Conservation (phyloP, 2,329 filamentous ascomycete species). For the Neobulgaria alba region DNA sequence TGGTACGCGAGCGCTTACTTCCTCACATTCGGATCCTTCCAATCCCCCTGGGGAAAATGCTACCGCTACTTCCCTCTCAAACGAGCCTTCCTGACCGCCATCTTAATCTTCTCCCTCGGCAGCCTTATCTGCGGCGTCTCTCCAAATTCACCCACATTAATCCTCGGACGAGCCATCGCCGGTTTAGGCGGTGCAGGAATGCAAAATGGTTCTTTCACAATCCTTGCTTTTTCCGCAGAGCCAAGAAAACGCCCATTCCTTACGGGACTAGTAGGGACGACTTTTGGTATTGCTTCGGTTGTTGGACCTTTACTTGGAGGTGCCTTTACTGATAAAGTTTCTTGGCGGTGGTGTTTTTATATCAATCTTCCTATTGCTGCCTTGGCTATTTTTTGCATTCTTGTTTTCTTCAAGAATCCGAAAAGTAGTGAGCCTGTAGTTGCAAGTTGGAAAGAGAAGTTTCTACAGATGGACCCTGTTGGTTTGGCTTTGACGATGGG, state of each 20-base stretch:
- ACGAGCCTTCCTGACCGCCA: slow-evolving; percentile 16
- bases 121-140: slow-evolving; percentile 23
- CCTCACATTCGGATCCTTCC: slow-evolving; percentile 1
- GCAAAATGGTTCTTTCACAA: slow-evolving; percentile 27
- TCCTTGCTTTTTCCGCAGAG: slow-evolving; percentile 18
- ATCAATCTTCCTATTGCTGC: slow-evolving; percentile 34
- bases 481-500: slow-evolving; percentile 38
- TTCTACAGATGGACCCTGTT: slow-evolving; percentile 39
- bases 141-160: slow-evolving; percentile 24
- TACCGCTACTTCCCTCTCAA: slow-evolving; percentile 21
- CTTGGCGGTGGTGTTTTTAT: slow-evolving; percentile 19
- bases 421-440: slow-evolving; percentile 4
- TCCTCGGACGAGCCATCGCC: slow-evolving; percentile 27
- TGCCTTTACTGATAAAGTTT: slow-evolving; percentile 25
- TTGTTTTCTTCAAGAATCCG: slow-evolving; percentile 21
- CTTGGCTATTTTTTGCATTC: slow-evolving; percentile 30
- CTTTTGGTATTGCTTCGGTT: slow-evolving; percentile 14
- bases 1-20: slow-evolving; percentile 4
- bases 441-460: slow-evolving; percentile 34
- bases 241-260: slow-evolving; percentile 10
- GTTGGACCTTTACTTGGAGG: slow-evolving; percentile 28
- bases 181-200: slow-evolving; percentile 24
- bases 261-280: slow-evolving; percentile 22
- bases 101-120: slow-evolving; percentile 27
- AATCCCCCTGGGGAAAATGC: slow-evolving; percentile 6